Base-by-base conservation (phyloP, 768 basidiomycete genomes). In the Tylopilus felleus region DNA sequence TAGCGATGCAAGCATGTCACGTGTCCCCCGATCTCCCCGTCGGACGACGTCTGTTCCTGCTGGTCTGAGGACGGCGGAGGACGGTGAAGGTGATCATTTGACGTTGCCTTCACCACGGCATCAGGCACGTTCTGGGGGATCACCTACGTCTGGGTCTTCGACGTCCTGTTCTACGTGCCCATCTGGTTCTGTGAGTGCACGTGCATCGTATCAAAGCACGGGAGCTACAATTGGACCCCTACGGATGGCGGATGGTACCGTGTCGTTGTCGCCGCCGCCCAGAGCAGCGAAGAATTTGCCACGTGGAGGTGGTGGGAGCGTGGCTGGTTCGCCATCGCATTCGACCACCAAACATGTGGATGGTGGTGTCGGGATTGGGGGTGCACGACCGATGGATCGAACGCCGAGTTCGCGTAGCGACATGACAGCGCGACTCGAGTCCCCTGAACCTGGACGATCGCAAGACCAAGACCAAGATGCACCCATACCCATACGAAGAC, bases 151-250 rank as follows among this genome's bases (percentile, higher is more conserved):
- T 38, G 33, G 21, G 14, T 46, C 80, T 78, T 17, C 73, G 69
- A 66, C 74, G 17, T 83, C 84, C 54, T 79, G 77, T 8, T 79
- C 75, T 0, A 64, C 67, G 1, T 41, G 56, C 2, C 22, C 42
- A 0, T 59, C 74, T 71, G 9, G 67, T 72, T 38, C 56, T 29
- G 62, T 31, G 23, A 23, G 76, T 80, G 55, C 82, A 3, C 39
- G 80, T 60, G 63, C 73, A n/a, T 81, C 81, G 22, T 53, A 52
- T 40, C 57, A 59, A 19, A 38, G 22, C 17, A 52, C 52, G 63
- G 36, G 52, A n/a, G 40, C 27, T 1, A 14, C 6, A 1, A n/a
- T 13, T 39, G 48, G 51, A 48, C 42, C 25, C 40, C 53, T 53
- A 13, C 52, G 58, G 23, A 52, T 55, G 49, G 55, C 41, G 14